Evolutionary conservation across 2,329 filamentous ascomycete species (phyloP).

Genomic region (Grosmannia penicillata): DNA sequence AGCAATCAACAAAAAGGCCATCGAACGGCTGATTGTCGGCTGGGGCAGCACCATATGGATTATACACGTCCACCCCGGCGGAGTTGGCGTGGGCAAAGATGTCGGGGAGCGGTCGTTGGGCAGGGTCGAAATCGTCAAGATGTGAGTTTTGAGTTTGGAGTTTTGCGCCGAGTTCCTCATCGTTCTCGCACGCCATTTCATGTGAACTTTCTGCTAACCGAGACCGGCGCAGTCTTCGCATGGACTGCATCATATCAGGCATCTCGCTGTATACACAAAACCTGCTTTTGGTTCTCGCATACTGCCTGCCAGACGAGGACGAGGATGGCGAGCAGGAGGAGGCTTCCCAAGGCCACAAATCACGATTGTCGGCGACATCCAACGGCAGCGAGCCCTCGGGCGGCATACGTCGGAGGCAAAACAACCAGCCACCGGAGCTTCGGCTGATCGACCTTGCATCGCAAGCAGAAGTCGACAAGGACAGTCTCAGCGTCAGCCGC

Average conservation of each 20-base stretch:
- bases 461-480: slow-evolving; percentile 76
- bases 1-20: slow-evolving; percentile 28
- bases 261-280: slow-evolving; percentile 92
- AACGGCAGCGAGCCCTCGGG: slow-evolving; percentile 44
- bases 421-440: slow-evolving; percentile 74
- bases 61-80: slow-evolving; percentile 72
- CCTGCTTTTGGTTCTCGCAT: slow-evolving; percentile 81
- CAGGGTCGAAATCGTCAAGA: slow-evolving; percentile 79
- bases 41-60: slow-evolving; percentile 98
- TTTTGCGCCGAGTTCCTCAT: no score
- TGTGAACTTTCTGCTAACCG: neutral
- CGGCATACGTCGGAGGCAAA: slow-evolving; percentile 56
- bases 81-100: slow-evolving; percentile 49
- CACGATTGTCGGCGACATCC: slow-evolving; percentile 29
- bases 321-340: slow-evolving; percentile 34
- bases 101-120: slow-evolving; percentile 59
- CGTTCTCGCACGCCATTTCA: no score
- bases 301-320: slow-evolving; percentile 62
- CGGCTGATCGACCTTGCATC: slow-evolving; percentile 80
- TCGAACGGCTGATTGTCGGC: slow-evolving; percentile 77
- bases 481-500: slow-evolving; percentile 71
- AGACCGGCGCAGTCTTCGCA: slow-evolving; percentile 63
- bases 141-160: slow-evolving; percentile 61
- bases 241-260: slow-evolving; percentile 95
- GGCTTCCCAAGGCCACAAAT: slow-evolving; percentile 22